Percentiles rank a stretch among this genome's conserved stretches.
Evolutionary conservation across 2,329 filamentous ascomycete species (phyloP).

Genomic region (Teratosphaeria pseudoeucalypti): DNA sequence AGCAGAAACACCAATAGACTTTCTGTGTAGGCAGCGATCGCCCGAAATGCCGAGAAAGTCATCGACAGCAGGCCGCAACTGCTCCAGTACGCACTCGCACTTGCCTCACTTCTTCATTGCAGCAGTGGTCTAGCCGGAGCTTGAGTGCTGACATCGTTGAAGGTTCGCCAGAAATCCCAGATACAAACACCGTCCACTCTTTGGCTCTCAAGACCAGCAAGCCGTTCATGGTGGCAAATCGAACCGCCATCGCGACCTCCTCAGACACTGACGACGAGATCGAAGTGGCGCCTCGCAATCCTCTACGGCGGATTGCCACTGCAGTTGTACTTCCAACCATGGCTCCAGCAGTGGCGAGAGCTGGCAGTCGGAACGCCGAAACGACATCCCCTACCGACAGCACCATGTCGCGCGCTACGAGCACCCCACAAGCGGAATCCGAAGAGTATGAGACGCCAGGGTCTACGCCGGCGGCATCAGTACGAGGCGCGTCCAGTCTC

Average conservation of each 20-base stretch:
- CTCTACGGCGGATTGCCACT: conserved; percentile 1
- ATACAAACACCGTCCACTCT: neutral
- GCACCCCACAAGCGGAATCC: conserved; percentile 30
- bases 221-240: conserved; percentile 1
- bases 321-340: conserved; percentile 10
- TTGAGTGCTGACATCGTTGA: neutral
- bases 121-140: neutral
- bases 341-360: conserved; percentile 1
- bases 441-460: conserved; percentile 51
- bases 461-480: conserved; percentile 46
- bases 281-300: neutral
- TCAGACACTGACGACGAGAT: conserved; percentile 6
- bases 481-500: conserved; percentile 17
- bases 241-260: neutral
- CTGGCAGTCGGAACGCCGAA: neutral
- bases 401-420: conserved; percentile 11
- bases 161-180: neutral
- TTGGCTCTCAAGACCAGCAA: neutral
- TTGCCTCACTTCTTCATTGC: neutral
- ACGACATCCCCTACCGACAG: conserved; percentile 5
- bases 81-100: neutral
- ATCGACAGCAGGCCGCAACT: neutral
- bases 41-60: conserved; percentile 1
- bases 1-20: neutral
- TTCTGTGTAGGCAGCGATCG: neutral